Evolutionary conservation across 768 basidiomycete genomes (phyloP), one percentile per base, ranked within the genome.

Genomic region (Leucogyrophana mollusca): DNA sequence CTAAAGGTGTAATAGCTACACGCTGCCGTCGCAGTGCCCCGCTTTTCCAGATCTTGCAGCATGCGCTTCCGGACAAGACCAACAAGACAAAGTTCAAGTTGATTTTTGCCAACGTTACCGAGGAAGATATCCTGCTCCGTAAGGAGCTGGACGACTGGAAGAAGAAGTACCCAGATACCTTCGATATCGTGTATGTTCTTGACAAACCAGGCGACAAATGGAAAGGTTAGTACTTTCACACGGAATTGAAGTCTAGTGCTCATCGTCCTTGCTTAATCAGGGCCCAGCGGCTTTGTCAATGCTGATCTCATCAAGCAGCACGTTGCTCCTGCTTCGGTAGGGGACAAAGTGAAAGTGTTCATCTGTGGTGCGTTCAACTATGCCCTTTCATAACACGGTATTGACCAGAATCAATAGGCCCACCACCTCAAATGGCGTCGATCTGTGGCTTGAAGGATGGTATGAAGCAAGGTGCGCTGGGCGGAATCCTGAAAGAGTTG

Each of bases 61-160:
- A 93, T 62, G 86, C 90, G 8, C 79, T 85, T 47, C 56, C 82
- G 1, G 84, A 90, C 58, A 75, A 79, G 24, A 56, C 68, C 34
- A 96, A 98, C 80, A 91, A 85, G 73, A 97, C 96, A 50, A 93
- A 93, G 58, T 96, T 91, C 74, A 95, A 85, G 38, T 75, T 98
- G 45, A 71, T 99, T 56, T 98, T 89, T 68, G 85, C 90, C 32
- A 98, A 98, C 65, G 78, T 93, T 32, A 80, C 91, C 11, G 90
- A 93, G 62, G 74, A 79, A 43, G 96, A 99, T 62, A 96, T 99
- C 52, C 82, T 94, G 43, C 79, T 95, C 51, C 82, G 85, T 43
- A 78, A 87, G 59, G 83, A 87, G 55, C 75, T 92, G 52, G 89
- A 92, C 50, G 67, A 65, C 7, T 71, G 90, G 57, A 78, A 82